Conservation (phyloP, 257 asterid species). For the Petunia axillaris region DNA sequence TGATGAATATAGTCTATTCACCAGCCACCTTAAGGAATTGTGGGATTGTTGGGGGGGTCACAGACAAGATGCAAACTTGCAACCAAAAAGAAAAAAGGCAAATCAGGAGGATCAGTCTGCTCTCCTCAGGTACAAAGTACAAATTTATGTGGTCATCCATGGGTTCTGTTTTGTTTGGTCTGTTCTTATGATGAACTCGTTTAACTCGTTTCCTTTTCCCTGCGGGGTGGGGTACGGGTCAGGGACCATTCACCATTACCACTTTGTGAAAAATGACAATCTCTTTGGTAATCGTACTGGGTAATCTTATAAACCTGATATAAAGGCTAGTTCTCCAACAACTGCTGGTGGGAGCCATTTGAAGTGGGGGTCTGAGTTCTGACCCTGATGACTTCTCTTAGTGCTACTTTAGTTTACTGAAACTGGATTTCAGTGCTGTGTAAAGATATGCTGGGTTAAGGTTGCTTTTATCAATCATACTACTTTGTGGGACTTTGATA, state of each 20-base stretch:
- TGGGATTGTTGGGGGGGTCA: background rate
- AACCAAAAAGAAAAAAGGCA: background rate
- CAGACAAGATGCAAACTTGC: background rate
- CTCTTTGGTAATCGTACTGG: background rate
- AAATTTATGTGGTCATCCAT: background rate
- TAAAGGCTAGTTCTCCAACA: background rate
- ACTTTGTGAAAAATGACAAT: background rate
- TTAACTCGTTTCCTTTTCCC: background rate
- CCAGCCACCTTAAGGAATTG: background rate
- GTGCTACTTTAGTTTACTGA: background rate
- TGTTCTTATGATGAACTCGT: background rate
- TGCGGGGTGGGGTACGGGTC: background rate
- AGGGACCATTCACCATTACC: background rate
- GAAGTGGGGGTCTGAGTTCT: background rate
- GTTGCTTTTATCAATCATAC: background rate
- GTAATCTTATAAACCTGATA: background rate
- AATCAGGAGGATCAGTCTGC: background rate
- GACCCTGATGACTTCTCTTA: background rate
- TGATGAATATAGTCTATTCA: background rate
- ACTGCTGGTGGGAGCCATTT: background rate
- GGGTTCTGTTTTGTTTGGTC: slow-evolving; percentile 2
- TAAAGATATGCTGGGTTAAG: background rate
- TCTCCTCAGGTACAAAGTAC: background rate
- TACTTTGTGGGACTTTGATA: background rate
- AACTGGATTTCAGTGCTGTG: background rate